Percentiles rank a stretch among this genome's conserved stretches.
Evolutionary conservation across 208 protist species (phyloP).

Genomic region (Trypanosomatidae sp.): DNA sequence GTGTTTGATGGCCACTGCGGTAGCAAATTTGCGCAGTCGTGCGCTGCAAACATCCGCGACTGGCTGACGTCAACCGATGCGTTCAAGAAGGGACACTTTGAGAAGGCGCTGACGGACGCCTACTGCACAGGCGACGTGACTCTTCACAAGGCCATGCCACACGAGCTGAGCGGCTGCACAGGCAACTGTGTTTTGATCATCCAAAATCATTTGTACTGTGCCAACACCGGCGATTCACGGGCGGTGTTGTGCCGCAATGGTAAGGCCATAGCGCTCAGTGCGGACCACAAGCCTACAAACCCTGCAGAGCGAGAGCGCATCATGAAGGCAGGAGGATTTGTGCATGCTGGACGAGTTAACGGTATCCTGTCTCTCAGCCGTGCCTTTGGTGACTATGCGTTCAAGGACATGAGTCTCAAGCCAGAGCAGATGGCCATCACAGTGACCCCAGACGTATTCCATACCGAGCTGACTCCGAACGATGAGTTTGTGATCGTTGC

Average conservation of each 20-base stretch:
- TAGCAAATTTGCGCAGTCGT: conserved; percentile 77
- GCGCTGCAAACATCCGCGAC: conserved; percentile 68
- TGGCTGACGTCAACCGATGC: conserved; percentile 65
- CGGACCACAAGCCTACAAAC: conserved; percentile 95
- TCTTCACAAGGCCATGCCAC: conserved; percentile 73
- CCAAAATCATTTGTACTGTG: conserved; percentile 91
- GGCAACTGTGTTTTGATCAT: conserved; percentile 83
- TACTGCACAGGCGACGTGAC: conserved; percentile 70
- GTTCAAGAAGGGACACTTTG: conserved; percentile 65
- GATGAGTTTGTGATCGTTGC: conserved; percentile 94
- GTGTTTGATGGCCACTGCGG: conserved; percentile 92
- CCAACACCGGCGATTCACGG: conserved; percentile 94
- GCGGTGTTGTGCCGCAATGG: conserved; percentile 87
- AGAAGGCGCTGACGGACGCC: conserved; percentile 65
- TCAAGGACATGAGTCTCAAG: conserved; percentile 77
- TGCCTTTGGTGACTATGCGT: conserved; percentile 95
- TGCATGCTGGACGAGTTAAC: conserved; percentile 92
- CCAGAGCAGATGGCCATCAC: conserved; percentile 82
- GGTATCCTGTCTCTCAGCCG: conserved; percentile 94
- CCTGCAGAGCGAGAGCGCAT: conserved; percentile 86
- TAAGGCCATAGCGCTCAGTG: conserved; percentile 87
- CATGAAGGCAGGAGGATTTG: conserved; percentile 84
- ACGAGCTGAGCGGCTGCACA: conserved; percentile 82
- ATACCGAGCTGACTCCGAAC: conserved; percentile 72
- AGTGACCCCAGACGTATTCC: conserved; percentile 66